phyloP scores from a whole-genome alignment of 202 grass and related monocot species.

The Schoenoplectus triqueter region DNA sequence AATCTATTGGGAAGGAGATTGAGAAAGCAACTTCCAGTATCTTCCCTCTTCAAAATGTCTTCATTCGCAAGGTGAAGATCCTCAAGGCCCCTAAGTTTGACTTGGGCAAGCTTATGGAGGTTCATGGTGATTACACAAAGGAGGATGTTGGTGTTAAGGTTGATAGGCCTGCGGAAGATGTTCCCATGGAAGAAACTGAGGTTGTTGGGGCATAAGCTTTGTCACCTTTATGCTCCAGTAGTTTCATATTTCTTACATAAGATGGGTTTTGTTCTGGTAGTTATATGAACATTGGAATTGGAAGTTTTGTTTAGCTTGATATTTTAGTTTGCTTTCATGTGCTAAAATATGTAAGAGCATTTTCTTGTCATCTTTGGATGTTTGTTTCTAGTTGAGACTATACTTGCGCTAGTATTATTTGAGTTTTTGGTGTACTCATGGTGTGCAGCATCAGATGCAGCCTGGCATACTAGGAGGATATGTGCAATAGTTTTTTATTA shows the following conservation, averaged over 20 bases:
- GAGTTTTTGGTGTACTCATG: not conserved
- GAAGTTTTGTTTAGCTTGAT: constrained; percentile 14
- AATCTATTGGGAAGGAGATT: constrained; percentile 59
- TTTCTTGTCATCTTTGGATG: not conserved
- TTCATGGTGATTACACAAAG: constrained; percentile 84
- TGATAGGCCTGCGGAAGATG: constrained; percentile 65
- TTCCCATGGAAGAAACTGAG: too few relatives aligned
- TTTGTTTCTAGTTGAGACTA: not conserved
- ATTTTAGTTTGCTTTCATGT: not conserved
- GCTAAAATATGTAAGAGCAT: not conserved
- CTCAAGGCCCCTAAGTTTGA: constrained; percentile 91
- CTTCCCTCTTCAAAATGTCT: constrained; percentile 80
- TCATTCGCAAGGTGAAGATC: constrained; percentile 94
- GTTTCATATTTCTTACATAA: not conserved
- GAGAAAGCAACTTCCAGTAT: constrained; percentile 44
- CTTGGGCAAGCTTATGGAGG: constrained; percentile 93
- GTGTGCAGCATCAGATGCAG: too few relatives aligned
- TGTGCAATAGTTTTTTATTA: too few relatives aligned
- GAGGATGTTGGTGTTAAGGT: constrained; percentile 83
- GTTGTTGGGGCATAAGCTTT: constrained; percentile 32
- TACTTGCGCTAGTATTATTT: not conserved
- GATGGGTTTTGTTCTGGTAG: constrained; percentile 25
- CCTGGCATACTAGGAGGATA: too few relatives aligned
- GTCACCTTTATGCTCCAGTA: not conserved
- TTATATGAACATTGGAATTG: constrained; percentile 32